A percentile compares a stretch with the other conserved stretches of the same genome.
phyloP scores from a whole-genome alignment of 805 yeast species.

The Suhomyces prunicola region DNA sequence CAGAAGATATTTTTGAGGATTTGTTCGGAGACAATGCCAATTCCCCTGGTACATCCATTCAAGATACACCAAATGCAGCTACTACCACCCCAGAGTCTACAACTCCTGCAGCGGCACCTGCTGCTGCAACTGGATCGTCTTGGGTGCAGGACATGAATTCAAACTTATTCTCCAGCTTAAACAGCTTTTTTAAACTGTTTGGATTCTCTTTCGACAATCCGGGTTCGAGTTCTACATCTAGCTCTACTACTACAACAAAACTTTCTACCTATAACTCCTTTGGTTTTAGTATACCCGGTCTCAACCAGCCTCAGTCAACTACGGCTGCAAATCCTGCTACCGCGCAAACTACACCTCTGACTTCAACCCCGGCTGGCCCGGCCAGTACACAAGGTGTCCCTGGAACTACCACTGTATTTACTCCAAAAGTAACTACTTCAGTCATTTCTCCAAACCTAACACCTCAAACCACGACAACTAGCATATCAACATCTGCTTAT shows the following conservation, averaged over 20 bases:
- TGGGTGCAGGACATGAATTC: neutral
- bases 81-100: neutral
- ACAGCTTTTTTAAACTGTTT: neutral
- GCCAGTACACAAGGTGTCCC: neutral
- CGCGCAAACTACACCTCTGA: neutral
- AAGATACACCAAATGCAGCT: neutral
- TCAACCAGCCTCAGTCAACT: neutral
- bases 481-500: neutral
- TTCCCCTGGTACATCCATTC: neutral
- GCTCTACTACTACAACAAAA: neutral
- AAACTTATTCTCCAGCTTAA: neutral
- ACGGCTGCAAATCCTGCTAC: neutral
- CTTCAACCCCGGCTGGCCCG: neutral
- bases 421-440: neutral
- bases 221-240: neutral
- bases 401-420: neutral
- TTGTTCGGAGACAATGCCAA: neutral
- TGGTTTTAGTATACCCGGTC: neutral
- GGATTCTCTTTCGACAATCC: neutral
- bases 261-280: neutral
- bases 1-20: neutral
- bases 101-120: neutral
- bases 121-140: neutral
- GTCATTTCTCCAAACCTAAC: neutral
- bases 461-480: neutral